These are phyloP conservation scores for Cubamyces lactineus DNA, from an alignment of 768 basidiomycete species.

Conservation along the genomic window DNA sequence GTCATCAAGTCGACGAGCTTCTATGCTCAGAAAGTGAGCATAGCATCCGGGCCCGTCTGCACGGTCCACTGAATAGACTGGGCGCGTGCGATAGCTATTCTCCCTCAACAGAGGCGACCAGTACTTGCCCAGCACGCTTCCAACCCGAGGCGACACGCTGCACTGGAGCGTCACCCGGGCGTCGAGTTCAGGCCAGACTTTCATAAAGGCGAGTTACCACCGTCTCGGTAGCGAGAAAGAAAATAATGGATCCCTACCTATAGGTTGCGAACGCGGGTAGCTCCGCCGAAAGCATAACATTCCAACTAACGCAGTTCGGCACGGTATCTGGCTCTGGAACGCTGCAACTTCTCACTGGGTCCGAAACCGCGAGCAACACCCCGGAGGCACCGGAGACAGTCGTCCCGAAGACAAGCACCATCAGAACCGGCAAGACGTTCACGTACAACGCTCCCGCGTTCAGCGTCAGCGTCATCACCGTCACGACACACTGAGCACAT, in stretches of 20 bases:
- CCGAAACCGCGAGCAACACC: conserved; percentile 55
- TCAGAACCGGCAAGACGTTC: conserved; percentile 54
- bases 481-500: conserved; percentile 26
- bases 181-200: conserved; percentile 43
- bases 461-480: conserved; percentile 44
- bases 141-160: conserved; percentile 48
- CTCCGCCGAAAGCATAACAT: conserved; percentile 45
- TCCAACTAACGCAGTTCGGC: conserved; percentile 53
- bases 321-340: conserved; percentile 48
- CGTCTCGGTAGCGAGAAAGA: background rate
- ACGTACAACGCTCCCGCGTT: conserved; percentile 56
- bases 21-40: conserved; percentile 58
- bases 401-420: conserved; percentile 48
- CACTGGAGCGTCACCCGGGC: conserved; percentile 61
- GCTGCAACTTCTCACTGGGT: conserved; percentile 54
- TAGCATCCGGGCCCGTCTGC: background rate
- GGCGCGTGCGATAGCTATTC: conserved; percentile 52
- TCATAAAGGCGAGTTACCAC: conserved; percentile 54
- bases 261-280: conserved; percentile 58
- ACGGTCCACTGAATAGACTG: background rate
- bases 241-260: background rate
- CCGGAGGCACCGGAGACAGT: conserved; percentile 51
- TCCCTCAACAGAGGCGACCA: conserved; percentile 62
- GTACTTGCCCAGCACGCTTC: conserved; percentile 66
- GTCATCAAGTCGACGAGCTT: conserved; percentile 67